Conservation (phyloP, 768 basidiomycete genomes). For the Crucibulum laeve region DNA sequence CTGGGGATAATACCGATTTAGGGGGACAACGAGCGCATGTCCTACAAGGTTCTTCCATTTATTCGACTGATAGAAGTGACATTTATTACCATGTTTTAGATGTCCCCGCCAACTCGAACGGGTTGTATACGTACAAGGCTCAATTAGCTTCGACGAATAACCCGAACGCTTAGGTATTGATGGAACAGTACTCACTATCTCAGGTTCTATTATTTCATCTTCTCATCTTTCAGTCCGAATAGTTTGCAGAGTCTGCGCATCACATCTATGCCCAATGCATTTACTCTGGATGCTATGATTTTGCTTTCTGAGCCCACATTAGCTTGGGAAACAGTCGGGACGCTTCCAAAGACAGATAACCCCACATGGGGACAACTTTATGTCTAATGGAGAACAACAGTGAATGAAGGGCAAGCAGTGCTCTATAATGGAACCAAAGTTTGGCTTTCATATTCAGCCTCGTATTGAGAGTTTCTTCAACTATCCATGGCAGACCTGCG, state of each 20-base stretch:
- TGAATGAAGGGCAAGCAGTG: constrained; percentile 6
- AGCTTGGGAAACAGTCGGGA: constrained; percentile 7
- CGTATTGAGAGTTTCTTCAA: constrained; percentile 1
- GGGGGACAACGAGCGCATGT: neutral
- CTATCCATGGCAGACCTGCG: neutral
- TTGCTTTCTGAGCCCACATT: constrained; percentile 7
- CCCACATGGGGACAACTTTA: neutral
- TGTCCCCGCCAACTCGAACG: neutral
- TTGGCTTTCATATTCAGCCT: constrained; percentile 6
- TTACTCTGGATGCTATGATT: constrained; percentile 1
- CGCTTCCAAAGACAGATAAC: neutral
- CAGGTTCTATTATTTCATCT: constrained; percentile 3
- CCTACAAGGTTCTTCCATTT: neutral
- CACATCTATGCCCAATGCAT: constrained; percentile 6
- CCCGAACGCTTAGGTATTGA: neutral
- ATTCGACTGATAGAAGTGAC: too few species aligned
- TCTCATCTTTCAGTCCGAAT: constrained; percentile 1
- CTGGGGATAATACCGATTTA: neutral
- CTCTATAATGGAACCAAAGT: constrained; percentile 6
- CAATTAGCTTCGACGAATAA: neutral
- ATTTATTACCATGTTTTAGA: neutral
- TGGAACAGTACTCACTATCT: neutral
- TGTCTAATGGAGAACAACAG: neutral
- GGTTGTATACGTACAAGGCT: neutral
- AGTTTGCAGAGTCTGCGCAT: constrained; percentile 1